These are phyloP conservation scores for Coemansia sp. DNA, from an alignment of 192 early-diverging fungal species.

Conservation along the genomic window DNA sequence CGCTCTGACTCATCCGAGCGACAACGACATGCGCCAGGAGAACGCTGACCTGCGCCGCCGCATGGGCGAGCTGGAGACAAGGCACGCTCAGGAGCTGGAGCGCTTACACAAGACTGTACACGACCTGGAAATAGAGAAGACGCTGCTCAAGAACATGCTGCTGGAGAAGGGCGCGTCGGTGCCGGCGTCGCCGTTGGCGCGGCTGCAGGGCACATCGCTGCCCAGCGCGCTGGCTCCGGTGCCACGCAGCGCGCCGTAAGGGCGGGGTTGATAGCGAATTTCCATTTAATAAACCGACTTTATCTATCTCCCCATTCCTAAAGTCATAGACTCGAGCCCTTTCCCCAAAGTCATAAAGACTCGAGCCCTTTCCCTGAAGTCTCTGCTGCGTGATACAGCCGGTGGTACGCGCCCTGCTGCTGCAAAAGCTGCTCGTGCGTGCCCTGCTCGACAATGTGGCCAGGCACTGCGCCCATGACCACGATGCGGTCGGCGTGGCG, in stretches of 20 bases:
- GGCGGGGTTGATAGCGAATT: not conserved
- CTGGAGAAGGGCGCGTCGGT: conserved; percentile 21
- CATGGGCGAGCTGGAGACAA: conserved; percentile 47
- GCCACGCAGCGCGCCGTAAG: conserved; percentile 5
- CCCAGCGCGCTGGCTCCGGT: not conserved
- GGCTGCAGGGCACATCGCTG: conserved; percentile 1
- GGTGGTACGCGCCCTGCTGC: conserved; percentile 47
- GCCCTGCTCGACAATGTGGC: conserved; percentile 55
- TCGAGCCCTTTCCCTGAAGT: not conserved
- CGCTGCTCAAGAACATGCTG: conserved; percentile 48
- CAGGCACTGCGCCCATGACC: conserved; percentile 60
- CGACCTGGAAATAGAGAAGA: conserved; percentile 52
- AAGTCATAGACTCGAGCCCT: not conserved
- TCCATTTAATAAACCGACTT: not conserved
- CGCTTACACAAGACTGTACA: conserved; percentile 24
- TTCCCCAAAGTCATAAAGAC: no score
- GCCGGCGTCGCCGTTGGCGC: conserved; percentile 16
- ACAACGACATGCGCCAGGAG: conserved; percentile 39
- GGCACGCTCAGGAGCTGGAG: conserved; percentile 34
- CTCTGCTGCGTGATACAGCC: conserved; percentile 15
- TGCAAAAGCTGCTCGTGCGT: conserved; percentile 48
- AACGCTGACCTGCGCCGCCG: conserved; percentile 45
- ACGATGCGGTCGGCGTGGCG: conserved; percentile 74
- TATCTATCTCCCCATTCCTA: not conserved
- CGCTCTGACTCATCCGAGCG: conserved; percentile 49